Evolutionary conservation across 2,329 filamentous ascomycete genomes (phyloP), one percentile per base, ranked within the genome.

Genomic region (Aspergillus ibericus): DNA sequence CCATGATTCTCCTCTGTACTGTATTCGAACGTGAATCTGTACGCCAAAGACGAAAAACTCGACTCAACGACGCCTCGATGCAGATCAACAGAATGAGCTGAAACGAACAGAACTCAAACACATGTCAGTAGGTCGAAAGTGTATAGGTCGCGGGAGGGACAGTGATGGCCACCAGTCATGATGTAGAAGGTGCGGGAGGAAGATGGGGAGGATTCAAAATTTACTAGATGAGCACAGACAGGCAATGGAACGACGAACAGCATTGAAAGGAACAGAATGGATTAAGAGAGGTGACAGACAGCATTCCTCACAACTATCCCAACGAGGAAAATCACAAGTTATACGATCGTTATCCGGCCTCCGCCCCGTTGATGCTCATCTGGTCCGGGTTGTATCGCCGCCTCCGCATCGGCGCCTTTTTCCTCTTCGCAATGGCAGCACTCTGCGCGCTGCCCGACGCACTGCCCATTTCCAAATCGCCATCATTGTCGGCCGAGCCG

Each of bases 391-490:
- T 69, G 46, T 63, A 68, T 59, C 75, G 72, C 56, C 76, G 72
- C 61, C 74, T 72, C 49, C 76, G 73, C 70, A 78, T 77, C 9
- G 75, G 74, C 4, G 75, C 77, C 65, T 75, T 80, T 67, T 76
- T 78, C 66, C 73, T 71, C 59, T 69, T 76, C 46, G 72, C 72
- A 55, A 76, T 76, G 15, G 70, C 74, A 36, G 73, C 70, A 62
- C 75, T 73, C 63, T 77, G 72, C 50, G 69, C 63, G 60, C 67
- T 62, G 56, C 62, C 63, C 25, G 64, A 61, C 29, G 56, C 47
- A 27, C 59, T 22, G 51, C 72, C 63, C 72, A 76, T 77, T 59
- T 73, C 77, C 52, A 66, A 72, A 55, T 78, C 72, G n/a, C 72
- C 75, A 44, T 76, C 74, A 22, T 66, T 63, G 55, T 73, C 72